Percentiles rank a stretch among this genome's conserved stretches.
phyloP scores from a whole-genome alignment of 495 filamentous ascomycete genomes.

The Pyrenula massariospora region DNA sequence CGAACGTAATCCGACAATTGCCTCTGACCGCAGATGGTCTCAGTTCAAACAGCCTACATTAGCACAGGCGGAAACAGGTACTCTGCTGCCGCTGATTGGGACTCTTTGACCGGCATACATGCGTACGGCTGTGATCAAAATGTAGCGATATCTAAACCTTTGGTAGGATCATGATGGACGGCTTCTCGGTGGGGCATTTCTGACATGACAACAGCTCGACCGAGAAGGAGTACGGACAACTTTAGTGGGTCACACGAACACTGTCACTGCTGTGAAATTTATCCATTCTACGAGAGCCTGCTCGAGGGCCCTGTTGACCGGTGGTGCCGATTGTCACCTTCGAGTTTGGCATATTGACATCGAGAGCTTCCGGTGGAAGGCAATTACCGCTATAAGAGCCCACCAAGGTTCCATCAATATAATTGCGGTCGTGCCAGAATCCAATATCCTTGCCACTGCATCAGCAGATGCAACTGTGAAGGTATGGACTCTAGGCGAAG shows the following conservation, averaged over 20 bases:
- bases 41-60: constrained; percentile 42
- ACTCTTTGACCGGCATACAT: constrained; percentile 53
- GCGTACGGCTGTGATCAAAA: constrained; percentile 86
- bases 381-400: constrained; percentile 39
- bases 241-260: constrained; percentile 70
- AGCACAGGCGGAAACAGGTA: constrained; percentile 85
- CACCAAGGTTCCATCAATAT: constrained; percentile 73
- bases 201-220: neutral
- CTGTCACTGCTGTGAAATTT: constrained; percentile 77
- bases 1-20: too few relatives aligned
- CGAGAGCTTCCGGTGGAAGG: constrained; percentile 21
- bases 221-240: constrained; percentile 49
- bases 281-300: constrained; percentile 39
- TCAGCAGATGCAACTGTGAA: constrained; percentile 74
- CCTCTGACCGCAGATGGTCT: neutral
- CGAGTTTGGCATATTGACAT: constrained; percentile 50
- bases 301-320: constrained; percentile 54
- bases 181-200: neutral
- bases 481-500: constrained; percentile 50
- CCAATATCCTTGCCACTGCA: constrained; percentile 55
- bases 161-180: constrained; percentile 44
- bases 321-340: constrained; percentile 70
- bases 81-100: constrained; percentile 84
- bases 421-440: constrained; percentile 44
- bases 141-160: constrained; percentile 78